A percentile compares a stretch with the other conserved stretches of the same genome.
These are phyloP conservation scores for Berberis thunbergii DNA, from an alignment of 164 flowering plant species.

Conservation along the genomic window DNA sequence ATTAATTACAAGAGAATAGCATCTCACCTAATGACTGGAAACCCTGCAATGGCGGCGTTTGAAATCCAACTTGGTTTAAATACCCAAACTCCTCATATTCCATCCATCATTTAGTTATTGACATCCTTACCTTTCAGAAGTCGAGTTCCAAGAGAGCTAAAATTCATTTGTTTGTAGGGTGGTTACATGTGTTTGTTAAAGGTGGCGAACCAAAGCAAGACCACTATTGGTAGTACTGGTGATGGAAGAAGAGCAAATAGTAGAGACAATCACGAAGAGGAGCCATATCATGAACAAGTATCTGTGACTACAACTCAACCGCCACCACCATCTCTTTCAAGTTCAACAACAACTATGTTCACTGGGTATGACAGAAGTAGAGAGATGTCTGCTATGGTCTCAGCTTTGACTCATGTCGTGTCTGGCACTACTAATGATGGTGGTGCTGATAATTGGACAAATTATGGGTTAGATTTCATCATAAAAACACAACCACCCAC, in stretches of 20 bases:
- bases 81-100: not conserved
- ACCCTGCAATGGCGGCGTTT: slow-evolving; percentile 5
- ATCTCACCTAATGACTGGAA: no score
- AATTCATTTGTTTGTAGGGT: not conserved
- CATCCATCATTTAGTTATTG: not conserved
- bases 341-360: slow-evolving; percentile 11
- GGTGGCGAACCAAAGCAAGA: slow-evolving; percentile 38
- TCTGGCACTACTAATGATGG: slow-evolving; percentile 21
- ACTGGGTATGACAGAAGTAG: slow-evolving; percentile 16
- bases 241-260: slow-evolving; percentile 3
- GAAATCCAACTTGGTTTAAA: slow-evolving; percentile 5
- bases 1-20: no score
- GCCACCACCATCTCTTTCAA: not conserved
- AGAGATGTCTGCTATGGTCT: slow-evolving; percentile 53
- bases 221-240: slow-evolving; percentile 11
- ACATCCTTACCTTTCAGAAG: not conserved
- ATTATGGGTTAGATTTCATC: not conserved
- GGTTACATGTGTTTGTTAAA: slow-evolving; percentile 27
- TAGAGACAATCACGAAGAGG: not conserved
- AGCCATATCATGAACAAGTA: not conserved
- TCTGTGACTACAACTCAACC: no score
- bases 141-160: not conserved
- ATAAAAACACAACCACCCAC: no score
- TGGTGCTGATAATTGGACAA: not conserved
- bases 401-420: slow-evolving; percentile 44